These are phyloP conservation scores for Colletotrichum sp. DNA, from an alignment of 2,329 filamentous ascomycete genomes.

Conservation along the genomic window DNA sequence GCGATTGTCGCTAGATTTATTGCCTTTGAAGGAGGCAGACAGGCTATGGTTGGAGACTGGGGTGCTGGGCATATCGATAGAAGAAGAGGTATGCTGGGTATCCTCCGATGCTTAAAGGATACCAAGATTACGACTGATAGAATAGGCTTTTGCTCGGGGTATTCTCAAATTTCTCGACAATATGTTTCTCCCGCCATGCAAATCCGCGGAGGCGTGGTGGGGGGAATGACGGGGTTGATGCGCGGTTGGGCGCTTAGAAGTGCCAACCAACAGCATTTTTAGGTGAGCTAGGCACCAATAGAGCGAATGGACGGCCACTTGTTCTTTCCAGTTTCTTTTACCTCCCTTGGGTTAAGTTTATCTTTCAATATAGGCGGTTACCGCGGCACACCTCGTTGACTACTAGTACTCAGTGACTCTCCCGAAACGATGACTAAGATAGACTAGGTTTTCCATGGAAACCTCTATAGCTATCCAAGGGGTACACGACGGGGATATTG, in stretches of 20 bases:
- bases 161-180: background rate
- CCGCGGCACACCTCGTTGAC: background rate
- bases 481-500: background rate
- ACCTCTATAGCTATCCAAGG: background rate
- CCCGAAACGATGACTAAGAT: background rate
- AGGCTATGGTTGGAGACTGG: background rate
- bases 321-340: too few species aligned
- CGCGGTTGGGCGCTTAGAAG: background rate
- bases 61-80: background rate
- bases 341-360: too few species aligned
- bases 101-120: background rate
- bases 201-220: background rate
- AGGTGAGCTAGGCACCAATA: background rate
- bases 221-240: background rate
- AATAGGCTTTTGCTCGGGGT: background rate
- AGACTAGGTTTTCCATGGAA: background rate
- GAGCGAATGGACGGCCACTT: too few species aligned
- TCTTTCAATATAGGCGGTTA: background rate
- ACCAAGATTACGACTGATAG: background rate
- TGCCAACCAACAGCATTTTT: background rate
- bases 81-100: background rate
- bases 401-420: background rate
- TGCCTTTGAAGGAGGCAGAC: background rate
- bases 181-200: background rate
- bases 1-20: background rate